Evolutionary conservation across 2,329 filamentous ascomycete genomes (phyloP).

Genomic region (Colletotrichum neosansevieriae): DNA sequence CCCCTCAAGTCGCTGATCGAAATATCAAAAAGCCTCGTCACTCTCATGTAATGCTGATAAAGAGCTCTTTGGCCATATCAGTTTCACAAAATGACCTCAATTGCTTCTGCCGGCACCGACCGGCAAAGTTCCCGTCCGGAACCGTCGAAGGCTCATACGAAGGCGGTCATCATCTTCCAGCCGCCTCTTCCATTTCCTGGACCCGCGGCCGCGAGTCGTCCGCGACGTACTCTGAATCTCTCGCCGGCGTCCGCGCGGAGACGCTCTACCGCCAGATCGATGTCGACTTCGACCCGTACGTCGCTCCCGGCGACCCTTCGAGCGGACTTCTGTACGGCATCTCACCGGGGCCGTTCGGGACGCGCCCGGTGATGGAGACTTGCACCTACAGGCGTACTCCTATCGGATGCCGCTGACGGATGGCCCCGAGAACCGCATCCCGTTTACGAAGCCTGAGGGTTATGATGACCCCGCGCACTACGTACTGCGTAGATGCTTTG

Average conservation of each 20-base stretch:
- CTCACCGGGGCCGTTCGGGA: slow-evolving; percentile 38
- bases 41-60: too few species aligned
- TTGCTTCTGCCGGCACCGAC: too few species aligned
- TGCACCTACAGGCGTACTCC: slow-evolving; percentile 42
- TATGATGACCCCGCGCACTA: slow-evolving; percentile 42
- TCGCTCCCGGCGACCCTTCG: slow-evolving; percentile 29
- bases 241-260: slow-evolving; percentile 9
- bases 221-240: background rate
- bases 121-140: too few species aligned
- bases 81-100: too few species aligned
- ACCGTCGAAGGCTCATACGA: slow-evolving; percentile 45
- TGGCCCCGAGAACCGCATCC: slow-evolving; percentile 34
- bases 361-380: slow-evolving; percentile 40
- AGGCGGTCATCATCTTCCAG: slow-evolving; percentile 45
- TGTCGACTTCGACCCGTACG: slow-evolving; percentile 43
- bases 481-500: slow-evolving; percentile 38
- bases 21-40: too few species aligned
- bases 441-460: slow-evolving; percentile 40
- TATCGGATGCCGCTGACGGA: slow-evolving; percentile 41
- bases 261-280: slow-evolving; percentile 42
- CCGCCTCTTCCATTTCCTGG: slow-evolving; percentile 39
- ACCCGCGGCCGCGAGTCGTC: slow-evolving; percentile 39
- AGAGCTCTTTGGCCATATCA: too few species aligned
- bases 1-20: too few species aligned
- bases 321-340: slow-evolving; percentile 42